Conservation (phyloP, 2,329 filamentous ascomycete species). For the Beauveria rudraprayagi region DNA sequence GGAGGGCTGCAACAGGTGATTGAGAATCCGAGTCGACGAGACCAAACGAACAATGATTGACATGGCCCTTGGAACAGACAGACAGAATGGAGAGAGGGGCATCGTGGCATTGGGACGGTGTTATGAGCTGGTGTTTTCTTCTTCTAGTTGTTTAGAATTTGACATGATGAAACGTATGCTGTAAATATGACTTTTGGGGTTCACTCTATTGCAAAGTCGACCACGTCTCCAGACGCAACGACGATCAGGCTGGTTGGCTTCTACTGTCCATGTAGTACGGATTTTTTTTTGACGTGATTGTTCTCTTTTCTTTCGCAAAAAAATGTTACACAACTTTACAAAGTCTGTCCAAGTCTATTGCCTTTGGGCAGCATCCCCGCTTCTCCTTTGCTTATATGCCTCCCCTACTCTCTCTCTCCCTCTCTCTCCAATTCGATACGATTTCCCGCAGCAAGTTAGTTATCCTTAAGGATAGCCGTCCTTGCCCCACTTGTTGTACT, state of each 20-base stretch:
- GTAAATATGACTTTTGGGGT: neutral
- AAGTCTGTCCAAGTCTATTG: neutral
- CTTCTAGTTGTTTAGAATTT: neutral
- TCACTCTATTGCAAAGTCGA: neutral
- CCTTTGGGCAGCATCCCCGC: neutral
- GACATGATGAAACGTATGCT: constrained; percentile 1
- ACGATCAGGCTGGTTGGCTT: neutral
- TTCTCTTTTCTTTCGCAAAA: neutral
- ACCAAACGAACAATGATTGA: neutral
- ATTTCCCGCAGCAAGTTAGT: neutral
- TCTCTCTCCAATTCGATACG: no score
- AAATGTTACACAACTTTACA: constrained; percentile 6
- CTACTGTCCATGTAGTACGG: neutral
- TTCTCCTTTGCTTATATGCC: no score
- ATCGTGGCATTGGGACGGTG: constrained; percentile 7
- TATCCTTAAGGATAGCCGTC: constrained; percentile 64
- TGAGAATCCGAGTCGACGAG: neutral
- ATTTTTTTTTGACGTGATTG: neutral
- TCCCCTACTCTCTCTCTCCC: neutral
- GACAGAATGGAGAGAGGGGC: neutral
- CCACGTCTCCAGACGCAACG: neutral
- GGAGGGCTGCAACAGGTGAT: neutral
- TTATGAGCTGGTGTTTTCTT: neutral
- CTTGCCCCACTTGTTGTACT: constrained; percentile 99
- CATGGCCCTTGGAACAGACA: neutral